These are phyloP conservation scores for Shiraia sp. DNA, from an alignment of 2,329 filamentous ascomycete genomes.

Conservation along the genomic window DNA sequence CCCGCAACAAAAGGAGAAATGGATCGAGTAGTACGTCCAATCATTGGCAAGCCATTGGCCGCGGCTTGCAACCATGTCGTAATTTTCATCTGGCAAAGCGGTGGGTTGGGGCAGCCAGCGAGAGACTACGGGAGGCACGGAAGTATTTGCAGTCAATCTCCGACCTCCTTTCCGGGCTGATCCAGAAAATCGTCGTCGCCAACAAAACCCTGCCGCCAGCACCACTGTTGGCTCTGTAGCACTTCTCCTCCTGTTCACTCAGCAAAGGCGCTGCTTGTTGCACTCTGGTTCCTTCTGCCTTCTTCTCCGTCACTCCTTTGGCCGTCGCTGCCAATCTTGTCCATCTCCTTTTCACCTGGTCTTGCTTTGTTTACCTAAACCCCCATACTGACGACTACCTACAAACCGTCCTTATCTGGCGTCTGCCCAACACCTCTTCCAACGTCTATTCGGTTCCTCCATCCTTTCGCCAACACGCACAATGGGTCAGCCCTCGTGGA, in stretches of 20 bases:
- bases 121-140: constrained; percentile 32
- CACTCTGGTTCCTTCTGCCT: constrained; percentile 16
- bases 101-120: constrained; percentile 14
- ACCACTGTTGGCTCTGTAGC: constrained; percentile 11
- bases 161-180: constrained; percentile 40
- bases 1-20: constrained; percentile 1
- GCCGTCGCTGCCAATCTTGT: constrained; percentile 27
- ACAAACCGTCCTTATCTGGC: too few relatives aligned
- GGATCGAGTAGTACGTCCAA: constrained; percentile 17
- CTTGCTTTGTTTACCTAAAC: too few relatives aligned
- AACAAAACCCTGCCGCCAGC: constrained; percentile 25
- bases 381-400: too few relatives aligned
- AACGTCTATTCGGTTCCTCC: neutral
- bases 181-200: constrained; percentile 29
- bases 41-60: constrained; percentile 15
- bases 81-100: constrained; percentile 11
- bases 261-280: constrained; percentile 21
- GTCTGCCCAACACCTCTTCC: too few relatives aligned
- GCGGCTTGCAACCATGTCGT: constrained; percentile 23
- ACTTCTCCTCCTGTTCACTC: constrained; percentile 14
- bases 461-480: constrained; percentile 18
- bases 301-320: constrained; percentile 43
- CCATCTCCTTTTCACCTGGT: constrained; percentile 15
- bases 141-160: constrained; percentile 37
- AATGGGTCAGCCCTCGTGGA: constrained; percentile 60